phyloP scores from a whole-genome alignment of 1,139 yeast species.

The Lodderomyces beijingensis region DNA sequence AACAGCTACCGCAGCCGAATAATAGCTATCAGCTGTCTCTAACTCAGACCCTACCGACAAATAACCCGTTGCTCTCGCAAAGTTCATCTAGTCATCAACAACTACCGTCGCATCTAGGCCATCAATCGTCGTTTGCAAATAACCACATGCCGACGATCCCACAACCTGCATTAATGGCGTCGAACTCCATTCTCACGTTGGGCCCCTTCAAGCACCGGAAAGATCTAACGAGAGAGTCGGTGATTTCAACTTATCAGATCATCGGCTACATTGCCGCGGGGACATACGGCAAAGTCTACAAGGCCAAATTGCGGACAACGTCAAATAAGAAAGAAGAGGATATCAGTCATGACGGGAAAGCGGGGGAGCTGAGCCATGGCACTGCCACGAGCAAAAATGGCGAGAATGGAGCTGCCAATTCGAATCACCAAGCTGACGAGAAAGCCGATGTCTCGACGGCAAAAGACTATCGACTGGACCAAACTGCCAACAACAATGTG shows the following conservation, averaged over 20 bases:
- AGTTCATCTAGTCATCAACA: slow-evolving; percentile 4
- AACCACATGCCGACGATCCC: slow-evolving; percentile 19
- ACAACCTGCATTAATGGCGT: slow-evolving; percentile 56
- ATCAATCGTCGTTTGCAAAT: slow-evolving; percentile 4
- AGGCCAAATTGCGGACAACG: slow-evolving; percentile 53
- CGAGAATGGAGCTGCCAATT: neutral
- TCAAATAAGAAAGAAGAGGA: neutral
- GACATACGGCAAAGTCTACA: slow-evolving; percentile 94
- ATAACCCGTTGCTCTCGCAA: slow-evolving; percentile 3
- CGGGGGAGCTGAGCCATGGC: slow-evolving; percentile 9
- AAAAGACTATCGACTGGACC: neutral
- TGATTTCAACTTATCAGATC: slow-evolving; percentile 77
- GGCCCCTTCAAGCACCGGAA: slow-evolving; percentile 73
- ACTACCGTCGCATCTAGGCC: slow-evolving; percentile 3
- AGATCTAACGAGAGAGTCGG: slow-evolving; percentile 66
- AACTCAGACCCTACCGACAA: slow-evolving; percentile 2
- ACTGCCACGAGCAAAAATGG: slow-evolving; percentile 5
- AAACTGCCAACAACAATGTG: neutral
- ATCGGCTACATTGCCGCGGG: slow-evolving; percentile 98
- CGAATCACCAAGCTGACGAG: slow-evolving; percentile 1
- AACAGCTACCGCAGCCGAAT: neutral
- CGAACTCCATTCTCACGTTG: slow-evolving; percentile 61
- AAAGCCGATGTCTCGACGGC: slow-evolving; percentile 3
- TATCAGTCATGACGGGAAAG: slow-evolving; percentile 2
- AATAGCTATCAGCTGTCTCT: slow-evolving; percentile 2